Conservation (phyloP, 2,329 filamentous ascomycete genomes). For the Stromatinia cepivora region DNA sequence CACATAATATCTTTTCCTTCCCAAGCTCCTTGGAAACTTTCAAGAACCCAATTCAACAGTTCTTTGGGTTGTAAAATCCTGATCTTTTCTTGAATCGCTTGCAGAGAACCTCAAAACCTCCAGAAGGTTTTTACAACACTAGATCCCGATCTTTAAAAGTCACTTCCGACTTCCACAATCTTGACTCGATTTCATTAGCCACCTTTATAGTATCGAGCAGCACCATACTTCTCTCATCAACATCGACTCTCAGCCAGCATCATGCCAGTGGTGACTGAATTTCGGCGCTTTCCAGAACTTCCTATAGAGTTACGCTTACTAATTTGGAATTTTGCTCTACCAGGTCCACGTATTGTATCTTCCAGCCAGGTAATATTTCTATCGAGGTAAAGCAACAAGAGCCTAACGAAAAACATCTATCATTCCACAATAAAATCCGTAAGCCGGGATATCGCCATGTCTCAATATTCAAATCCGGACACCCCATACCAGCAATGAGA, state of each 20-base stretch:
- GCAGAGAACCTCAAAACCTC: background rate
- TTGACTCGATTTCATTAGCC: background rate
- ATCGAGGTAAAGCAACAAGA: background rate
- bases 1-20: too few relatives aligned
- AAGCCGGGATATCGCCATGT: background rate
- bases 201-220: too few relatives aligned
- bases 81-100: background rate
- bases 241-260: background rate
- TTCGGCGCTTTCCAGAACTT: background rate
- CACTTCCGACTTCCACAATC: too few relatives aligned
- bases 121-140: background rate
- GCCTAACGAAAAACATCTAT: background rate
- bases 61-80: too few relatives aligned
- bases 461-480: background rate
- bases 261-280: background rate
- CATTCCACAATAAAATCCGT: background rate
- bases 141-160: too few relatives aligned
- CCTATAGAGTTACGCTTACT: background rate
- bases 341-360: background rate
- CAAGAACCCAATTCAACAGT: background rate
- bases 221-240: background rate
- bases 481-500: background rate
- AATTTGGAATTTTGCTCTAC: constrained; percentile 2
- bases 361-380: background rate
- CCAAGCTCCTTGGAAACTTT: too few relatives aligned